Percentiles rank a stretch among this genome's conserved stretches.
Conservation (phyloP, 495 filamentous ascomycete genomes). For the Friedmanniomyces simplex region DNA sequence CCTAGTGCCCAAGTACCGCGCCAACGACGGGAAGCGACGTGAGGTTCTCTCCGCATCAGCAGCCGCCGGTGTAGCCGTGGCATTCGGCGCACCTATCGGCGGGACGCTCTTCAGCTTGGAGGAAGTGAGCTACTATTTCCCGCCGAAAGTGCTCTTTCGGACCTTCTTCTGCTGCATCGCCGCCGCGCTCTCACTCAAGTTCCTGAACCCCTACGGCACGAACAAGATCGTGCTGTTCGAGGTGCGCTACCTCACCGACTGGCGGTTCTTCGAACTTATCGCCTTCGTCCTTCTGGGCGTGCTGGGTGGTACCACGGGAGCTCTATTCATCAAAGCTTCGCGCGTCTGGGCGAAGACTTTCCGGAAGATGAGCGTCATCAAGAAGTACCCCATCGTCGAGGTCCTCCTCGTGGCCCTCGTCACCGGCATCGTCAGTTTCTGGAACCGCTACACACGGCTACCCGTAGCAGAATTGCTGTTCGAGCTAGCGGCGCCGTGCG, state of each 20-base stretch:
- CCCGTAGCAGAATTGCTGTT: constrained; percentile 84
- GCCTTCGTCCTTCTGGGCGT: constrained; percentile 78
- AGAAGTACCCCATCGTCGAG: constrained; percentile 73
- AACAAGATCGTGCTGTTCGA: constrained; percentile 94
- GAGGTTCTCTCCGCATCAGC: constrained; percentile 90
- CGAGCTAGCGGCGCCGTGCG: constrained; percentile 81
- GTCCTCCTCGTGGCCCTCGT: constrained; percentile 77
- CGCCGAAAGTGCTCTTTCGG: constrained; percentile 93
- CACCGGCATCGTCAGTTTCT: constrained; percentile 79
- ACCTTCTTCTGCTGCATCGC: constrained; percentile 98
- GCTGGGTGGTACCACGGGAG: constrained; percentile 73
- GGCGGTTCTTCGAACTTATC: constrained; percentile 84
- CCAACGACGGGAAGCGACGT: constrained; percentile 82
- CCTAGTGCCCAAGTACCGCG: constrained; percentile 83
- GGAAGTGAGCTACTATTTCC: constrained; percentile 96
- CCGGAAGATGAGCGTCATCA: constrained; percentile 68
- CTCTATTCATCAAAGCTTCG: constrained; percentile 94
- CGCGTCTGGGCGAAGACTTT: constrained; percentile 81
- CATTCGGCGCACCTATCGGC: constrained; percentile 87
- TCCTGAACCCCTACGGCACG: constrained; percentile 91
- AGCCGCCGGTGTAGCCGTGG: constrained; percentile 86
- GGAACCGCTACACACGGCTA: constrained; percentile 83
- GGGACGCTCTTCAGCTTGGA: constrained; percentile 60
- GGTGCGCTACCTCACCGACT: constrained; percentile 84
- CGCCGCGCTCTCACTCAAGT: constrained; percentile 81